phyloP scores from a whole-genome alignment of 2,329 filamentous ascomycete species.

The Aspergillus candidus region DNA sequence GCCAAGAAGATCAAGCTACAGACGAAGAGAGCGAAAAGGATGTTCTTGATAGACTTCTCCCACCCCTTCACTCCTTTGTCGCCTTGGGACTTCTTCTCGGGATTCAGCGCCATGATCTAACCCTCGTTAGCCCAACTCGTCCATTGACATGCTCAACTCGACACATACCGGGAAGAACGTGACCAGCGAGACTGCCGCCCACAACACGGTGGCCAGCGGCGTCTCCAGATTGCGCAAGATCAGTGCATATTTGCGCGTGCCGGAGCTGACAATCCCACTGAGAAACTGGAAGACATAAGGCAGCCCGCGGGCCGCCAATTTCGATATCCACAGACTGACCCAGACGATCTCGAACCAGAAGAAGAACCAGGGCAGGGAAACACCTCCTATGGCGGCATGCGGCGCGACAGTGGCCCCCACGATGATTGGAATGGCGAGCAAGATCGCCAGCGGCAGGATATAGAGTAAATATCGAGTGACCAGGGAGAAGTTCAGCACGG shows the following conservation, averaged over 20 bases:
- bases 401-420: constrained; percentile 50
- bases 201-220: constrained; percentile 55
- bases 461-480: constrained; percentile 60
- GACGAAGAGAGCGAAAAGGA: constrained; percentile 54
- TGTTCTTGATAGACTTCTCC: constrained; percentile 51
- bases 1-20: constrained; percentile 52
- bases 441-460: constrained; percentile 50
- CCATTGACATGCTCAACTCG: neutral
- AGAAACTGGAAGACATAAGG: constrained; percentile 56
- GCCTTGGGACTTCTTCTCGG: constrained; percentile 24
- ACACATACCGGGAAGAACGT: constrained; percentile 51
- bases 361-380: constrained; percentile 57
- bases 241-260: constrained; percentile 58
- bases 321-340: constrained; percentile 58
- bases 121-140: neutral
- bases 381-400: constrained; percentile 48
- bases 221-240: constrained; percentile 55
- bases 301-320: constrained; percentile 53
- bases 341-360: constrained; percentile 61
- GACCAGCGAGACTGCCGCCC: constrained; percentile 54
- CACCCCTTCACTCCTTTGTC: constrained; percentile 40
- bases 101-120: constrained; percentile 41
- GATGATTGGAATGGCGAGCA: constrained; percentile 59
- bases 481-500: constrained; percentile 57
- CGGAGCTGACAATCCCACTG: constrained; percentile 58